A percentile compares a stretch with the other conserved stretches of the same genome.
Evolutionary conservation across 2,329 filamentous ascomycete species (phyloP).

Genomic region (Cladophialophora psammophila): DNA sequence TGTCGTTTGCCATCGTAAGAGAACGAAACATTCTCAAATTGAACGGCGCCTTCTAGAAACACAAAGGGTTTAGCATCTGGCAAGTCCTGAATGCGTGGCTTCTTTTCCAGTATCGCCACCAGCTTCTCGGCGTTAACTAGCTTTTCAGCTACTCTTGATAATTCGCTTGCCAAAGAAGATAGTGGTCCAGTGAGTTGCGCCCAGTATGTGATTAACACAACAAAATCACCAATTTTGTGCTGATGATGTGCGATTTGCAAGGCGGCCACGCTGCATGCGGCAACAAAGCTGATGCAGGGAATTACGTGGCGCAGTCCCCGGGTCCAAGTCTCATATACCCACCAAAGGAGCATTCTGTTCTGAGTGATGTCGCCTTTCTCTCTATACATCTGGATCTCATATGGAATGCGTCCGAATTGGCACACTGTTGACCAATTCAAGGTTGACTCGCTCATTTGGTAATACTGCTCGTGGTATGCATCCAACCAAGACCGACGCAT

Average conservation of each 20-base stretch:
- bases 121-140: constrained; percentile 69
- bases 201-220: constrained; percentile 73
- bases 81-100: constrained; percentile 54
- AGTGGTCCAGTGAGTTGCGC: constrained; percentile 58
- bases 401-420: constrained; percentile 63
- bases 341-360: constrained; percentile 43
- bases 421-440: constrained; percentile 67
- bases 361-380: constrained; percentile 41
- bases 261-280: constrained; percentile 61
- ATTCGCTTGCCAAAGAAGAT: constrained; percentile 58
- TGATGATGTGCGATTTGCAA: constrained; percentile 59
- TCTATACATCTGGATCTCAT: constrained; percentile 62
- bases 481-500: constrained; percentile 50
- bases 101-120: constrained; percentile 57
- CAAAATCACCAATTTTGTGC: constrained; percentile 66
- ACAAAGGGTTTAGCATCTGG: constrained; percentile 47
- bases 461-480: constrained; percentile 58
- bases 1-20: constrained; percentile 60
- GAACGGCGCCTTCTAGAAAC: constrained; percentile 54
- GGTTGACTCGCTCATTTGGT: constrained; percentile 65
- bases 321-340: constrained; percentile 20
- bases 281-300: constrained; percentile 49
- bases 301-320: constrained; percentile 22
- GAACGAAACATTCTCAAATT: constrained; percentile 60
- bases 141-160: constrained; percentile 58